Base-by-base conservation (phyloP, 169 alveolate genomes). In the Miamiensis avidus region DNA sequence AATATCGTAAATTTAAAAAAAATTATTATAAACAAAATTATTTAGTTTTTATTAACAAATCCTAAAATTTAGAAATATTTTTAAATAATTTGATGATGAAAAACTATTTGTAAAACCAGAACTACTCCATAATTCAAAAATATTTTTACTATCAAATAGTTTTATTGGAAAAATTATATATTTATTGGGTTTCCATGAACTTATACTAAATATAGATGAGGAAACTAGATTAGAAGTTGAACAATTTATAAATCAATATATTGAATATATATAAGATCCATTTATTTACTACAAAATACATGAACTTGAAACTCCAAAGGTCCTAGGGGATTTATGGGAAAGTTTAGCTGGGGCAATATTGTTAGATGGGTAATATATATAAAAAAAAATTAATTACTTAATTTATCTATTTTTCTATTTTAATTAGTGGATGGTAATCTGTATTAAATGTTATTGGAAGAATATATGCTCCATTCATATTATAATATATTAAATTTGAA, bases 261-360 rank as follows among this genome's bases (percentile, higher is more conserved):
- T 29, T 49, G 27, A 49, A 0, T 29, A 49, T 27, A 49, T 49
- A 49, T 4, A 49, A 49, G 69, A 65, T 64, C 65, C 34, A n/a
- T 79, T 79, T 65, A 34, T 34, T 49, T 31, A 29, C 16, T 31
- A 65, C 16, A 72, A 34, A 0, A 16, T 29, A 0, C 77, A 79
- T 49, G 28, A 79, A 49, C 64, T 72, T 64, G 27, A 79, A 15
- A n/a, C 64, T 34, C 84, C 84, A 29, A 79, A 79, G 64, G 64
- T 79, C 29, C 49, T 79, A 1, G 84, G 77, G 28, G 84, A 79
- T 49, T n/a, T 79, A 79, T 79, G 75, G 76, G 84, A 79, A 65
- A 34, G 76, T 6, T 69, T 79, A 0, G 75, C 84, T 16, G 84
- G 84, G 0, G 84, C 84, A 11, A 49, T 79, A 27, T n/a, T 79